Base-by-base conservation (phyloP, 2,329 filamentous ascomycete species). In the Pyricularia grisea region DNA sequence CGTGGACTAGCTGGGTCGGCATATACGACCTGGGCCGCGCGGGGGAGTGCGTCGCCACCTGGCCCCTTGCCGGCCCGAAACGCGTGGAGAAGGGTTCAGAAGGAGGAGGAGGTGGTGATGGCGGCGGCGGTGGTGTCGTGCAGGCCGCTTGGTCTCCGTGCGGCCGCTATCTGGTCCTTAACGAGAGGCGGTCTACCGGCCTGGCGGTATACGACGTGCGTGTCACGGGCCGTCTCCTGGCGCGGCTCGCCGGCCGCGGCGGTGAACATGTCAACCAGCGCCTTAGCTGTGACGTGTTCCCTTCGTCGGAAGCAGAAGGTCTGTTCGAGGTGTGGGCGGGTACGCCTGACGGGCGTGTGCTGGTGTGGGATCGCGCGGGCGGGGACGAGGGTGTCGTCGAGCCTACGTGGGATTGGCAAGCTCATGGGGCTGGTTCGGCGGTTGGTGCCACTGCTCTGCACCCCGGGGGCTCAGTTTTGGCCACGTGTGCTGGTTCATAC, bases 291-390 rank as follows among this genome's bases (percentile, higher is more conserved):
- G 85, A 88, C 73, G 80, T 87, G 3, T 90, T 85, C 71, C 78
- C 81, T 0, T 79, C 80, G 4, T 68, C 63, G 28, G 25, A 20
- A 31, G 27, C 65, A 14, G 70, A 74, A 3, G 33, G 58, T 20
- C 82, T 82, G 1, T 88, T 87, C 71, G 88, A 90, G 75, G 81
- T 90, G 65, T 90, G 88, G 88, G 85, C 85, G 6, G 88, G 88
- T 2, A 82, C 84, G 0, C 79, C 81, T 63, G 79, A 83, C 70
- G 87, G 88, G 1, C 74, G 77, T 3, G 83, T 88, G n/a, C 80
- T 80, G 64, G 82, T 89, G 7, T 90, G 86, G 84, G 85, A 89
- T 63, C 80, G 80, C 12, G 83, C 88, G 0, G 87, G 87, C 30
- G 77, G 75, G 58, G 72, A 71, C 2, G 81, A 79, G 64, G 86